Base-by-base conservation (phyloP, 805 yeast genomes). In the Ogataea dorogensis region DNA sequence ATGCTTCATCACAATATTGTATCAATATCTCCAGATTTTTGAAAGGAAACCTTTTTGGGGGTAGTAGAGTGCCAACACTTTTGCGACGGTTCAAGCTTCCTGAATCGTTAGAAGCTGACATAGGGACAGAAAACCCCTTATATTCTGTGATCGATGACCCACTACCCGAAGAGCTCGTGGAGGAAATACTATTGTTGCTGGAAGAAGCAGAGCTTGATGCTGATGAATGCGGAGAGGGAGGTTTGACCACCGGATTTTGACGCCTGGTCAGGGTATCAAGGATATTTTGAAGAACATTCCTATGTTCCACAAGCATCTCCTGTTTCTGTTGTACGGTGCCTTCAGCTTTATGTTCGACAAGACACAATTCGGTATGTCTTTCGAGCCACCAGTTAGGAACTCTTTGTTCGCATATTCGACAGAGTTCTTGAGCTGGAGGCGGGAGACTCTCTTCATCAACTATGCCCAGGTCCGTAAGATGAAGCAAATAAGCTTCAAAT, bases 361-460 rank as follows among this genome's bases (percentile, higher is more conserved):
- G 68, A 51, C 99, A 93, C 30, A 85, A 64, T 53, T 88, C 93
- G 1, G 91, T 81, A 61, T 93, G 99, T 32, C 81, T 73, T 50
- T 91, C 98, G 24, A 93, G 68, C 83, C 95, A 93, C 98, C 98
- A 93, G 4, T 88, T 84, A 4, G 95, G 96, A n/a, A 88, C 79
- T 31, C 74, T 74, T 19, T 79, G 78, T 54, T 93, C 99, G 61
- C 99, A 93, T 17, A 93, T 88, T 31, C 96, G 73, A 59, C 99
- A 93, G 20, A 93, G 64, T 23, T 85, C 87, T 38, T 79, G 71
- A 16, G 81, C 80, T 1, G 96, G 96, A n/a, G 77, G 72, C 0
- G 96, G 95, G 0, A 86, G 70, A 40, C 70, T 67, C 8, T 63
- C 68, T 50, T 79, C 83, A 47, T 82, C 83, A 2, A 78, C 68